Base-by-base conservation (phyloP, 176 grass and related monocot genomes). In the Thinopyrum elongatum region DNA sequence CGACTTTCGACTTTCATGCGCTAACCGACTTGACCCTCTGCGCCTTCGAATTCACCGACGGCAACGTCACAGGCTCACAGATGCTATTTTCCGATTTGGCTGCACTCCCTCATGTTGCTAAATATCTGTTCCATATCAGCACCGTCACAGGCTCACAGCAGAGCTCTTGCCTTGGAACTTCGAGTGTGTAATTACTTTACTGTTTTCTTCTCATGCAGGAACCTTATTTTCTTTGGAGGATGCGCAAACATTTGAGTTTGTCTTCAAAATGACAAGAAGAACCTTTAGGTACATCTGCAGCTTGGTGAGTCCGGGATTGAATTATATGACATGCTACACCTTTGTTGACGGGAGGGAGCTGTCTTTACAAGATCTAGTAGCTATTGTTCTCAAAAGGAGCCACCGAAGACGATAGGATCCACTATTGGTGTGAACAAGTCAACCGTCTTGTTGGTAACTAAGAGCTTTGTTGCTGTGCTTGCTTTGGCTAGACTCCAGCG, bases 321-420 rank as follows among this genome's bases (percentile, higher is more conserved):
- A 73, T 16, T 11, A 73, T 26, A 27, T 44, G 70, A 31, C 36
- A 5, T 1, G 6, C 8, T 74, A 28, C n/a, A 46, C 39, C 12
- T 74, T 74, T 28, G 12, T 9, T 74, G 70, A 74, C 1, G 71
- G 71, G 25, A 49, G 71, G 10, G 71, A 49, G 41, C 7, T 74
- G 39, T 49, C 41, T 74, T 29, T 74, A 49, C n/a, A 92, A 74
- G 93, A 95, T 49, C 90, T 81, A 77, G 93, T 95, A 29, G 41
- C 41, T 0, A 6, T 74, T 4, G 71, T 41, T 29, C 71, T 74
- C 0, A 74, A 41, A 74, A 10, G 8, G 3, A 29, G 41, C 41
- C 41, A 49, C 3, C 3, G 14, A 1, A 10, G 15, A 19, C 7
- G 0, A 1, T 74, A 4, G 41, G 41, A 74, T 74, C 3, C 1